Percentiles rank a stretch among this genome's conserved stretches.
These are phyloP conservation scores for Agrostemma githago DNA, from an alignment of 148 eudicot genomes.

Conservation along the genomic window DNA sequence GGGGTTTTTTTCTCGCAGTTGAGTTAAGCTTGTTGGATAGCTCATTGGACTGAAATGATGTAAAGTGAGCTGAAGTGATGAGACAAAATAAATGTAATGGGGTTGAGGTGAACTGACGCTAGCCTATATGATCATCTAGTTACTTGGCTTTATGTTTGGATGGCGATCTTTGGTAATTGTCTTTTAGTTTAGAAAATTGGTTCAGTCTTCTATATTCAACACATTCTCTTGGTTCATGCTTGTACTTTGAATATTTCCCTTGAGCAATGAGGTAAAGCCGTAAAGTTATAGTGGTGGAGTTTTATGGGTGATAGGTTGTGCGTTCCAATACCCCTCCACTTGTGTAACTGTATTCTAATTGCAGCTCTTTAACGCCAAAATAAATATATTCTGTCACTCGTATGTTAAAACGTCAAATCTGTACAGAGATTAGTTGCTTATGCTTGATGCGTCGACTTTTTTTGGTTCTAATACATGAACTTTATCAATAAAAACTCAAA, in stretches of 20 bases:
- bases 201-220: neutral
- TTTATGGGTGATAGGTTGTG: neutral
- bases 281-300: neutral
- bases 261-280: neutral
- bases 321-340: neutral
- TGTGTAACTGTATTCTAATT: neutral
- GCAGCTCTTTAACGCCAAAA: neutral
- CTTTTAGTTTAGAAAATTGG: neutral
- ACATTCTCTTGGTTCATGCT: neutral
- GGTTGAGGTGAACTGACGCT: too few species aligned
- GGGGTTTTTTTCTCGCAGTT: neutral
- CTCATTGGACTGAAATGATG: too few species aligned
- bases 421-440: too few species aligned
- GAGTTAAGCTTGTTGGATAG: too few species aligned
- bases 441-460: too few species aligned
- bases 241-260: neutral
- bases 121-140: too few species aligned
- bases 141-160: too few species aligned
- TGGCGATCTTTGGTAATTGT: neutral
- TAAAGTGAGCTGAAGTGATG: too few species aligned
- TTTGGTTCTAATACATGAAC: too few species aligned
- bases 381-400: neutral
- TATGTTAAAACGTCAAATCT: too few species aligned
- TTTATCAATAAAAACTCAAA: neutral
- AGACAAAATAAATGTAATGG: too few species aligned